Conservation (phyloP, 1,284 basidiomycete species). For the Cutaneotrichosporon sp. region DNA sequence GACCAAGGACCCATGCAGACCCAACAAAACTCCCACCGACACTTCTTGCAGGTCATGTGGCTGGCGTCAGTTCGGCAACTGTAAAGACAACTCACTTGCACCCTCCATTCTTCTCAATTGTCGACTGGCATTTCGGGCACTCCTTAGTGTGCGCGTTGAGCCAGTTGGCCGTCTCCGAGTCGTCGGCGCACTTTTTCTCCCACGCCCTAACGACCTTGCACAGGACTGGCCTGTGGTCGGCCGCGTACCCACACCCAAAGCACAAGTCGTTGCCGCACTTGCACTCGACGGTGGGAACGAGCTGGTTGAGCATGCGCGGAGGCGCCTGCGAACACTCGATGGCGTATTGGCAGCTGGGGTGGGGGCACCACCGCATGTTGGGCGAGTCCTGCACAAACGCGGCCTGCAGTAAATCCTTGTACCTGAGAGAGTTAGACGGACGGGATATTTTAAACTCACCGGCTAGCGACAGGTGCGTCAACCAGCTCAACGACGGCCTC, state of each 20-base stretch:
- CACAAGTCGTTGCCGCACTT: conserved; percentile 70
- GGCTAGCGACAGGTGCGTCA: conserved; percentile 42
- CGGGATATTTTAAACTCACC: conserved; percentile 34
- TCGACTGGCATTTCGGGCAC: conserved; percentile 88
- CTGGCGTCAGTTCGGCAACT: conserved; percentile 47
- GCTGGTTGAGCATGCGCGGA: conserved; percentile 64
- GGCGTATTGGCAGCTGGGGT: conserved; percentile 66
- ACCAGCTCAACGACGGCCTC: conserved; percentile 52
- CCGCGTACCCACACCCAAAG: conserved; percentile 80
- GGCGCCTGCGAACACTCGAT: conserved; percentile 79
- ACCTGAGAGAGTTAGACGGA: conserved; percentile 53
- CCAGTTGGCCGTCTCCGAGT: conserved; percentile 98
- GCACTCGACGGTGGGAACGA: conserved; percentile 87
- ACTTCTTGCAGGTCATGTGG: conserved; percentile 99
- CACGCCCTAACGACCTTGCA: conserved; percentile 86
- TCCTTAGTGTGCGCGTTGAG: conserved; percentile 99
- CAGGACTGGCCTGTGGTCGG: conserved; percentile 84
- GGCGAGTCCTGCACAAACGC: conserved; percentile 83
- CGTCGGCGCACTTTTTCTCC: conserved; percentile 95
- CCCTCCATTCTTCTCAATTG: conserved; percentile 99
- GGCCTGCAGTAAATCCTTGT: conserved; percentile 78
- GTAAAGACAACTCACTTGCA: conserved; percentile 71
- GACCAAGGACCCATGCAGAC: conserved; percentile 78
- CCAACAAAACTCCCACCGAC: conserved; percentile 77
- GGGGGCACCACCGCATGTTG: conserved; percentile 86